phyloP scores from a whole-genome alignment of 805 yeast genomes.

The Saturnispora sanitii region DNA sequence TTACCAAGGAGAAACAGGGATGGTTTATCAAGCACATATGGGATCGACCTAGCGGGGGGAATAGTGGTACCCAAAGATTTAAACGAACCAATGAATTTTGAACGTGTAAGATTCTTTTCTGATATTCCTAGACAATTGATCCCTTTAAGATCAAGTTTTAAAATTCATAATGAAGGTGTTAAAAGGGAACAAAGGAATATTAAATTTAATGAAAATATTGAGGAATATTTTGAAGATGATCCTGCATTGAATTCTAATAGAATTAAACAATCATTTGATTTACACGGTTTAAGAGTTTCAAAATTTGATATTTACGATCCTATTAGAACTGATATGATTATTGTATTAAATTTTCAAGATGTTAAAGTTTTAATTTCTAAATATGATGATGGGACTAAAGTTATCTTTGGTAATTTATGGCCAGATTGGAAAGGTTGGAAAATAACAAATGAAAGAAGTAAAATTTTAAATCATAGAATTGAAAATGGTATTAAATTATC shows the following conservation, averaged over 20 bases:
- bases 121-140: slow-evolving; percentile 4
- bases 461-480: background rate
- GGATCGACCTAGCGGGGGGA: slow-evolving; percentile 3
- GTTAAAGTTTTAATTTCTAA: slow-evolving; percentile 1
- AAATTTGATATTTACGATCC: slow-evolving; percentile 5
- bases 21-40: slow-evolving; percentile 8
- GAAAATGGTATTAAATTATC: background rate
- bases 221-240: background rate
- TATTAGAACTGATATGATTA: background rate
- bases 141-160: slow-evolving; percentile 3
- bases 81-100: slow-evolving; percentile 4
- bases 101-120: slow-evolving; percentile 3
- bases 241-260: slow-evolving; percentile 3
- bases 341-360: background rate
- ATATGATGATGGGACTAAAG: background rate
- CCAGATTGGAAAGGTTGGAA: slow-evolving; percentile 6
- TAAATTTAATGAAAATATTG: background rate
- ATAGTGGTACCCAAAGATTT: slow-evolving; percentile 4
- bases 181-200: background rate
- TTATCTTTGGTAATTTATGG: background rate
- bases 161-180: slow-evolving; percentile 3
- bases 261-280: background rate
- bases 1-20: slow-evolving; percentile 2
- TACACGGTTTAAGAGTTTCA: slow-evolving; percentile 1
- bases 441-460: background rate